Base-by-base conservation (phyloP, 2,329 filamentous ascomycete species). In the Cordyceps cateniannulata region DNA sequence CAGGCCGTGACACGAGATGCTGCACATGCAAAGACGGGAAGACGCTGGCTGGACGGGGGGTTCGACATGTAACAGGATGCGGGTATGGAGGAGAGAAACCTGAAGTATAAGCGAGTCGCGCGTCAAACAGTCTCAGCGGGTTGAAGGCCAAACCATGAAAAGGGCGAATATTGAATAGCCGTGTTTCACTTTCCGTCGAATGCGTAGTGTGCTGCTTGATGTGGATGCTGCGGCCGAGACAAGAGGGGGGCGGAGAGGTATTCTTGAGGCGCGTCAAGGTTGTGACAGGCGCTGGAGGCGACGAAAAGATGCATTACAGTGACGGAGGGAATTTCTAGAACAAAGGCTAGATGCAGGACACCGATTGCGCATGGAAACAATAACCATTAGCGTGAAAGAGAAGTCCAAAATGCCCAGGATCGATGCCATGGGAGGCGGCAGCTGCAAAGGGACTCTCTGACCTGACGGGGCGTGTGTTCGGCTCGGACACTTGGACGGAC, bases 401-500 rank as follows among this genome's bases (percentile, higher is more conserved):
- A 16, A 40, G 38, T 35, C 5, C 12, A 6, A 35, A 35, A 35
- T 35, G 12, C 5, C 12, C 5, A 35, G 6, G 29, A 35, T 6
- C 29, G 12, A 45, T 22, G 20, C 10, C 10, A 45, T 16, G 44
- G 20, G 44, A 12, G 20, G 16, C 6, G 44, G 44, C 22, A 22
- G 42, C 18, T 20, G 42, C 7, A 14, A 45, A 45, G 42, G 20
- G 42, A 10, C 5, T 8, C 27, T 29, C 27, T 29, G 27, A 29
- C 42, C n/a, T 45, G 42, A 45, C 42, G 25, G 42, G 24, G 38
- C 40, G 42, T 47, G 50, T 20, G 24, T 38, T 22, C 29, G 49
- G 49, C 49, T 61, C 59, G 59, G 59, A 56, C 51, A 47, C 51
- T 55, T 61, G 32, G 42, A 61, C 50, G 59, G 59, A 27, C 50